Conservation (phyloP, 1,284 basidiomycete species). For the Sporisorium scitamineum region DNA sequence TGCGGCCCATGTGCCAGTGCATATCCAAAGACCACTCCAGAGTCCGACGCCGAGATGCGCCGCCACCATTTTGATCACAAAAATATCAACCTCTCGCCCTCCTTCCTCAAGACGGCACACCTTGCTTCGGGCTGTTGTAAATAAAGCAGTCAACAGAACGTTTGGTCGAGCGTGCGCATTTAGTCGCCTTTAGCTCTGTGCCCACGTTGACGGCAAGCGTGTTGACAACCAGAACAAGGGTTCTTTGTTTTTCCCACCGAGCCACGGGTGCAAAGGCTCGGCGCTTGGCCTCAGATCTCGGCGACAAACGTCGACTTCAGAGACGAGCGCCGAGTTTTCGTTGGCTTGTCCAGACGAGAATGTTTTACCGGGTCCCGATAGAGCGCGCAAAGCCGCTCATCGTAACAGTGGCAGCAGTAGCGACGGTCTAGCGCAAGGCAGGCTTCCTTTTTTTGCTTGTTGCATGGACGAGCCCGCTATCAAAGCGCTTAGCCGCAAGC, state of each 20-base stretch:
- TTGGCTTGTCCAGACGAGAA: neutral
- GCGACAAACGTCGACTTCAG: too few species aligned
- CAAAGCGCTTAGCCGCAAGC: neutral
- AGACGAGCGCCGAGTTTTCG: neutral
- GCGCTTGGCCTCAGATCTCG: too few species aligned
- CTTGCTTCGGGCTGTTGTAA: too few species aligned
- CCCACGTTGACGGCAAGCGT: neutral
- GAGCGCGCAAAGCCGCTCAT: too few species aligned
- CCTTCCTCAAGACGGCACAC: too few species aligned
- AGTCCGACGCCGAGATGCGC: conserved; percentile 2
- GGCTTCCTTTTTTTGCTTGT: neutral
- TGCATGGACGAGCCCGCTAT: too few species aligned
- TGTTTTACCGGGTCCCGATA: neutral
- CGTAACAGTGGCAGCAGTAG: neutral
- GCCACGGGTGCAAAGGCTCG: too few species aligned
- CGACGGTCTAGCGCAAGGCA: neutral
- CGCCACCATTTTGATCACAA: too few species aligned
- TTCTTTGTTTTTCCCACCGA: neutral
- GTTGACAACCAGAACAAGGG: neutral
- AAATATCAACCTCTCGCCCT: too few species aligned
- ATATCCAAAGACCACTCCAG: neutral
- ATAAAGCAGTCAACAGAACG: too few species aligned
- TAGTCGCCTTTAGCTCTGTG: too few species aligned
- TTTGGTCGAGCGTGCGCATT: too few species aligned
- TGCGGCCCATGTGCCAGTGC: neutral